phyloP scores from a whole-genome alignment of 2,329 filamentous ascomycete species.

The Aspergillus sp. region DNA sequence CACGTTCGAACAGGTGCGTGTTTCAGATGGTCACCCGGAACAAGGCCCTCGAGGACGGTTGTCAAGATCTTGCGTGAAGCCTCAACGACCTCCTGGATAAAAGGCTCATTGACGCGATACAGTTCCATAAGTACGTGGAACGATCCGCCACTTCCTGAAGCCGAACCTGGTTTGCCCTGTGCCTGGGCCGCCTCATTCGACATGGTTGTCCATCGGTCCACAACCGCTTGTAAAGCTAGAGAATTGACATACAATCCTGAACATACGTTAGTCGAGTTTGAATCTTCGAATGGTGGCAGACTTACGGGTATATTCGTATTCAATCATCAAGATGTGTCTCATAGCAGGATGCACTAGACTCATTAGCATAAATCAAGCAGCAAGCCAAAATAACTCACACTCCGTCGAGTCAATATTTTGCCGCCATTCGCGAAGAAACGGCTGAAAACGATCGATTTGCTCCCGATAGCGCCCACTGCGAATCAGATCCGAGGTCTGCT shows the following conservation, averaged over 20 bases:
- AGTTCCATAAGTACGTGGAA: slow-evolving; percentile 48
- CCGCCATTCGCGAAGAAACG: slow-evolving; percentile 78
- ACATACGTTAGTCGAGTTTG: slow-evolving; percentile 20
- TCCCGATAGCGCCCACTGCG: slow-evolving; percentile 82
- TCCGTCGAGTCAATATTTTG: slow-evolving; percentile 79
- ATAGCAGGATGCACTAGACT: slow-evolving; percentile 59
- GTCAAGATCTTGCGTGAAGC: slow-evolving; percentile 65
- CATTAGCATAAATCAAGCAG: slow-evolving; percentile 27
- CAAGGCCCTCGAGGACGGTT: slow-evolving; percentile 62
- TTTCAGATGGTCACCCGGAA: slow-evolving; percentile 62
- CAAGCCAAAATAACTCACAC: slow-evolving; percentile 36
- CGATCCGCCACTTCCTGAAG: slow-evolving; percentile 38
- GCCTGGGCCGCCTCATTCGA: slow-evolving; percentile 44
- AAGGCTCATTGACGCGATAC: slow-evolving; percentile 63
- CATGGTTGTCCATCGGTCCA: slow-evolving; percentile 86
- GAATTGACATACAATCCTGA: slow-evolving; percentile 82
- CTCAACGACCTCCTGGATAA: slow-evolving; percentile 66
- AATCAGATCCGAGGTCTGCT: slow-evolving; percentile 87
- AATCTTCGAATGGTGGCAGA: slow-evolving; percentile 10
- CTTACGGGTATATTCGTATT: slow-evolving; percentile 89
- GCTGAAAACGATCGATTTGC: slow-evolving; percentile 79
- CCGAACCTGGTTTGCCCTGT: slow-evolving; percentile 32
- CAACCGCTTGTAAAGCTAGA: slow-evolving; percentile 88
- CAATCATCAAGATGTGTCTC: slow-evolving; percentile 82
- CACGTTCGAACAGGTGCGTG: slow-evolving; percentile 68